Evolutionary conservation across 129 eudicot species (phyloP).

Genomic region (Artemisia argyi): DNA sequence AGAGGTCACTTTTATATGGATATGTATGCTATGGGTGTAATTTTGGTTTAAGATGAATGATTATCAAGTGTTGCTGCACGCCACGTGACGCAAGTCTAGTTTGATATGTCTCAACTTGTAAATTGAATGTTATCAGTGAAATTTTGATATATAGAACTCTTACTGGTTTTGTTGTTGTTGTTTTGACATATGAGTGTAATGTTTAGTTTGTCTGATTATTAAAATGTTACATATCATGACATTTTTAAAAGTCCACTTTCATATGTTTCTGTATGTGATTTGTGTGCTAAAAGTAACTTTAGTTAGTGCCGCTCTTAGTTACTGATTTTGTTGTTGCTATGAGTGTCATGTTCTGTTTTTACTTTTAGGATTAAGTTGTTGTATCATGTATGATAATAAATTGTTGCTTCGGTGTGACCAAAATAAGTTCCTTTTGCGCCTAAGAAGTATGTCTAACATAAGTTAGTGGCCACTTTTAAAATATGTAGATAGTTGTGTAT

Average conservation of each 20-base stretch:
- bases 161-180: constrained; percentile 2
- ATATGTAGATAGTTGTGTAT: neutral
- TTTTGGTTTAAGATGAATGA: too few relatives aligned
- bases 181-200: neutral
- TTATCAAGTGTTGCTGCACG: too few relatives aligned
- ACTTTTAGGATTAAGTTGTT: too few relatives aligned
- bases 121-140: neutral
- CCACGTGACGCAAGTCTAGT: too few relatives aligned
- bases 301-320: too few relatives aligned
- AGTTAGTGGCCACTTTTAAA: neutral
- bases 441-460: neutral
- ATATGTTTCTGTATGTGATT: too few relatives aligned
- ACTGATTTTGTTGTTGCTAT: too few relatives aligned
- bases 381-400: neutral
- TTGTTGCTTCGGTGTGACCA: neutral
- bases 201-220: constrained; percentile 1
- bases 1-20: too few relatives aligned
- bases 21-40: too few relatives aligned
- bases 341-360: too few relatives aligned
- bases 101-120: neutral
- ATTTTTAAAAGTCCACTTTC: neutral
- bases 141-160: neutral
- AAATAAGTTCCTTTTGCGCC: neutral
- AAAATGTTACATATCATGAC: too few relatives aligned
- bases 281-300: too few relatives aligned